Conservation (phyloP, 257 asterid species). For the Ligustrum vulgare region DNA sequence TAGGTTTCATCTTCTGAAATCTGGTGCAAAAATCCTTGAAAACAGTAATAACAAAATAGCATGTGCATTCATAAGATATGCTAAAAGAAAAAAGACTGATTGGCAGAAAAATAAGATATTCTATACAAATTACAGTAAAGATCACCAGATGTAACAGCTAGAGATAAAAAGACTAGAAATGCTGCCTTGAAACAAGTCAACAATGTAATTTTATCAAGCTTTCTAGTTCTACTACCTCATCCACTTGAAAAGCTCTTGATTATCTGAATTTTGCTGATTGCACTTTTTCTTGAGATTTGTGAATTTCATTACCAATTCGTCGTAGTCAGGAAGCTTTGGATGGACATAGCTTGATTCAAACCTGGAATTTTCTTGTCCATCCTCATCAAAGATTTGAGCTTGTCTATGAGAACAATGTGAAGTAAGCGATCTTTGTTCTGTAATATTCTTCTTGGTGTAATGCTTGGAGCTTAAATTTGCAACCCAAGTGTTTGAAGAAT, state of each 20-base stretch:
- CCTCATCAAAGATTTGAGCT: not conserved
- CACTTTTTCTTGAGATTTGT: constrained; percentile 18
- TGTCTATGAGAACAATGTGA: not conserved
- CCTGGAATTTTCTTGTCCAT: not conserved
- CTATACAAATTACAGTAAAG: not conserved
- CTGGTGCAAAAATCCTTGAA: not conserved
- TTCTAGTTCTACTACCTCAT: not conserved
- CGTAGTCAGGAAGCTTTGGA: constrained; percentile 33
- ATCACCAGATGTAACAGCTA: not conserved
- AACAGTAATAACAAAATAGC: not conserved
- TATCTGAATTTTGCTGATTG: not conserved
- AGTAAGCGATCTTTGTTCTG: not conserved
- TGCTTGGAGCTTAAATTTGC: constrained; percentile 1
- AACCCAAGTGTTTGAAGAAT: not conserved
- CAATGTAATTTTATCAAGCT: not conserved
- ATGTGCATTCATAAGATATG: not conserved
- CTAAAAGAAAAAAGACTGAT: not conserved
- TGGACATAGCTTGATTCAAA: constrained; percentile 17
- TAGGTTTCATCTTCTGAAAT: not conserved
- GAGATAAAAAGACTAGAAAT: not conserved
- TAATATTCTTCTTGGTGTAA: not conserved
- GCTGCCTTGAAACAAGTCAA: not conserved
- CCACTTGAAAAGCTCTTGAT: not conserved
- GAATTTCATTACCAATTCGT: constrained; percentile 20
- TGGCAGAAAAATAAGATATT: not conserved